Base-by-base conservation (phyloP, 2,329 filamentous ascomycete genomes). In the Ploettnerulaceae sp. region DNA sequence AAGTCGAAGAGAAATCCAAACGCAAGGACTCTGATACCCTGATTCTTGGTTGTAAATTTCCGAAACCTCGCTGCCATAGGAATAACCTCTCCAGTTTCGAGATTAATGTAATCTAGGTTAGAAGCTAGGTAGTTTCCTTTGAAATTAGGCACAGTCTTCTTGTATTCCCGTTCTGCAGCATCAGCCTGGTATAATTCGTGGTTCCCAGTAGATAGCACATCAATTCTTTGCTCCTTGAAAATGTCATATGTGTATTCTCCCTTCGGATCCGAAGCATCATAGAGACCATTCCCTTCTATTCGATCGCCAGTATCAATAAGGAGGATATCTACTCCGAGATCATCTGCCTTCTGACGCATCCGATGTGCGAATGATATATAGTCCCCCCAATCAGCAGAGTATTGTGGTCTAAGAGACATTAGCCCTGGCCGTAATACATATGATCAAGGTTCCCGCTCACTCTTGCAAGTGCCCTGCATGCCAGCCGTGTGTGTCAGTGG, bases 1-100 rank as follows among this genome's bases (percentile, higher is more conserved):
- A 98, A 98, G 68, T 98, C 82, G 66, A 96, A 98, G 3, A 98
- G 70, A 66, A 98, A 97, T 2, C 93, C 93, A 65, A 98, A 90
- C 0, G 91, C 87, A 38, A 95, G 72, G 48, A 98, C 80, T 12
- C 84, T 78, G 49, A 95, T 81, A 4, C 84, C 86, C 57, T 88
- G 87, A 56, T 94, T 89, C 71, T 90, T 89, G 5, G 93, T 98
- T 47, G 79, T 89, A 67, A 98, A 95, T 62, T 88, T 93, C 64
- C 85, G 83, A 67, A 83, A 97, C 8, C 90, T 78, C 57, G 81
- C 82, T 5, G 89, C 89, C 58, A 96, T 77, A 1, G 90, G 86
- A 41, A 84, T 77, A 32, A 78, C 73, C 53, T 87, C 73, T 14
- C 84, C 84, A 0, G 84, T 86, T 47, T 79, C 71, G 1, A 82